Base-by-base conservation (phyloP, 164 flowering plant genomes). In the Sedum album region DNA sequence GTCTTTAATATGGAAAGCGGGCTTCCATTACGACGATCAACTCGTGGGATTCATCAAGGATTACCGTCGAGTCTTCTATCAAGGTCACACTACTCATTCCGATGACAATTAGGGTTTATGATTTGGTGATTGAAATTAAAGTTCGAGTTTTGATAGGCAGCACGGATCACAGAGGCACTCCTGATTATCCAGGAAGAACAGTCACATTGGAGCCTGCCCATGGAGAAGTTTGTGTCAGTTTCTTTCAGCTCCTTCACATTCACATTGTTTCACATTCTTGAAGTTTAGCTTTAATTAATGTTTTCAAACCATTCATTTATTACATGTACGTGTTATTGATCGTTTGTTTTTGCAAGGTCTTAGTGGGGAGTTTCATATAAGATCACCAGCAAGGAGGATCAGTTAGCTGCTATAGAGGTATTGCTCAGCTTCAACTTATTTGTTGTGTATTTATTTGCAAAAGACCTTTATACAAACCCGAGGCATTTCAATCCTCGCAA, bases 91-190 rank as follows among this genome's bases (percentile, higher is more conserved):
- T 8, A 10, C 8, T 39, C 13, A 39, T 39, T 39, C 8, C 42
- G 11, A 39, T n/a, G n/a, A n/a, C n/a, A n/a, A n/a, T n/a, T n/a
- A n/a, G n/a, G n/a, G 42, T 39, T 39, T 39, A 39, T 39, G 42
- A 8, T n/a, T n/a, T n/a, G 42, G 8, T 14, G 1, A 39, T 62
- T 13, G 9, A 5, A 13, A 62, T 31, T 62, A 17, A 26, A 62
- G 21, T 6, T 62, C 11, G 30, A 6, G 31, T 65, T 14, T 67
- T 69, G 13, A 30, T 75, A 91, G 97, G 99, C 5, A 91, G 96
- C 72, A 91, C 99, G 1, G 99, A 94, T 70, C 99, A 94, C 60
- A 82, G 97, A 83, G 99, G 99, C 20, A 88, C 96, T 7, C 89
- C 88, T 5, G 89, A 82, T 67, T 86, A 71, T 75, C 99, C 97